phyloP scores from a whole-genome alignment of 106 monocot genomes.

The Acorus gramineus region DNA sequence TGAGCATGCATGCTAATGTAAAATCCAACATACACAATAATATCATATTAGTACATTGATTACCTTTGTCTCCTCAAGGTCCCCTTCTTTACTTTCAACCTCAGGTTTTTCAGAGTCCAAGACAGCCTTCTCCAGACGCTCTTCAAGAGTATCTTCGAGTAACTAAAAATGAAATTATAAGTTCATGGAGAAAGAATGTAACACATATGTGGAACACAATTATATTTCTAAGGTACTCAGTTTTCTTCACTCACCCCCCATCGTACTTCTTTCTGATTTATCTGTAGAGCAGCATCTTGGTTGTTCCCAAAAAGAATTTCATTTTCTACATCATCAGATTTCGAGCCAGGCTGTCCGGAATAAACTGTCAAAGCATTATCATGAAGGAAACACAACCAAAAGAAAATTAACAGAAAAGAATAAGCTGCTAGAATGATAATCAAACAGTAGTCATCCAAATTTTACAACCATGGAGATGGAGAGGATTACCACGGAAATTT shows the following conservation, averaged over 20 bases:
- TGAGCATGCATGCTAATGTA: too few species aligned
- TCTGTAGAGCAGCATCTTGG: conserved; percentile 69
- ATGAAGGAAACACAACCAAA: conserved; percentile 2
- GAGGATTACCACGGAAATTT: conserved; percentile 73
- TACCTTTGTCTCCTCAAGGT: conserved; percentile 76
- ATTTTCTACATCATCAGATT: conserved; percentile 76
- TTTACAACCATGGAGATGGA: background rate
- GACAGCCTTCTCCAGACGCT: conserved; percentile 61
- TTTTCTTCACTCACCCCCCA: conserved; percentile 73
- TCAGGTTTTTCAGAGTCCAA: conserved; percentile 80
- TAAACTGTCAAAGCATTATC: conserved; percentile 40
- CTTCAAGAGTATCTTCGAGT: conserved; percentile 95
- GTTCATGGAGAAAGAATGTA: too few species aligned
- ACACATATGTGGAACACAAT: too few species aligned
- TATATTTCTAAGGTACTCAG: too few species aligned
- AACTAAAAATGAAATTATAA: conserved; percentile 22
- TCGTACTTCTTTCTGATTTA: conserved; percentile 92
- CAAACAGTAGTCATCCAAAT: background rate
- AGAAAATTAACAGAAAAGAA: background rate
- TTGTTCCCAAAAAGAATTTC: conserved; percentile 52
- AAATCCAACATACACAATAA: too few species aligned
- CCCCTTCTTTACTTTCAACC: conserved; percentile 72
- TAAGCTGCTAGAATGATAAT: background rate
- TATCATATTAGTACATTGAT: background rate
- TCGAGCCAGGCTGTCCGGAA: conserved; percentile 69